Evolutionary conservation across 768 basidiomycete species (phyloP).

Genomic region (Russula dissimulans): DNA sequence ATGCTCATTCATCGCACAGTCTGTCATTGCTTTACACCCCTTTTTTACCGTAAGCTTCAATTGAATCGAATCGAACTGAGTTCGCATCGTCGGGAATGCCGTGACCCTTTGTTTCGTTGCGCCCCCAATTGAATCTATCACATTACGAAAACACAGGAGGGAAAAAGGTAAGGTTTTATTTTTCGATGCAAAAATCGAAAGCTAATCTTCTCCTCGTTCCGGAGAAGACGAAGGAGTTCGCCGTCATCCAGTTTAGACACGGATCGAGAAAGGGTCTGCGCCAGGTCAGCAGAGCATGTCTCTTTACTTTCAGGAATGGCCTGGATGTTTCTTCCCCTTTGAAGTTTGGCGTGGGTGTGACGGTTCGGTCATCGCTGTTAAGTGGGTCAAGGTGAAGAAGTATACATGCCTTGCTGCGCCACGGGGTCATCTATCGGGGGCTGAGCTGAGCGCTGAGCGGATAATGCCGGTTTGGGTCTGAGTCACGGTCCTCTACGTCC

Average conservation of each 20-base stretch:
- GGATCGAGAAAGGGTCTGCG: not conserved
- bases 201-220: not conserved
- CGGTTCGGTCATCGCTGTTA: not conserved
- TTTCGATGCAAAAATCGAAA: too few relatives aligned
- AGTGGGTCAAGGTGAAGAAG: not conserved
- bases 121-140: too few relatives aligned
- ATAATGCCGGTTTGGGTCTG: not conserved
- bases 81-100: too few relatives aligned
- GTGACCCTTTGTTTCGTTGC: too few relatives aligned
- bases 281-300: not conserved
- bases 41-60: too few relatives aligned
- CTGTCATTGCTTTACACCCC: too few relatives aligned
- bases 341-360: not conserved
- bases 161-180: too few relatives aligned
- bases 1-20: too few relatives aligned
- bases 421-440: not conserved
- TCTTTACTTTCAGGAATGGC: not conserved
- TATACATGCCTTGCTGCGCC: not conserved
- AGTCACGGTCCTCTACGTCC: too few relatives aligned
- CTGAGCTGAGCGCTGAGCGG: not conserved
- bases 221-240: not conserved
- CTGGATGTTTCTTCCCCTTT: too few relatives aligned
- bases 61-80: too few relatives aligned
- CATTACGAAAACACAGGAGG: too few relatives aligned
- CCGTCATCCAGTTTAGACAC: not conserved